Conservation (phyloP, 768 basidiomycete species). For the Mycena amicta region DNA sequence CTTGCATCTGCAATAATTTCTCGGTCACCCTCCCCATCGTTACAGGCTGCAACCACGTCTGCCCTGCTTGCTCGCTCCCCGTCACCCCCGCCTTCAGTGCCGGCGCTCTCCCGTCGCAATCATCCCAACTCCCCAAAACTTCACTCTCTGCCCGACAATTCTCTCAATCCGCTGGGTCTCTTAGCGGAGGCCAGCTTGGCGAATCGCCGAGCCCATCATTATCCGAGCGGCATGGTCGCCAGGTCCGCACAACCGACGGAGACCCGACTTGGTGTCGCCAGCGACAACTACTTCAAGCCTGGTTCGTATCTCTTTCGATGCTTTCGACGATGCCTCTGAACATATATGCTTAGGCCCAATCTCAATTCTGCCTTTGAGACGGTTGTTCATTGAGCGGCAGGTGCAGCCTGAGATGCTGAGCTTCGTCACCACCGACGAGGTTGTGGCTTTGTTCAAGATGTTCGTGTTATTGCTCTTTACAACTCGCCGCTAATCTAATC, state of each 20-base stretch:
- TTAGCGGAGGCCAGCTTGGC: constrained; percentile 88
- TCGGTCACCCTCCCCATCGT: constrained; percentile 71
- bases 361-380: constrained; percentile 81
- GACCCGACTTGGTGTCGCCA: constrained; percentile 75
- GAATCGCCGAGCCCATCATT: constrained; percentile 62
- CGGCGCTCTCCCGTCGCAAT: constrained; percentile 31
- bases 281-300: constrained; percentile 90
- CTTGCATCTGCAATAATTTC: constrained; percentile 81
- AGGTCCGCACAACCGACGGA: constrained; percentile 39
- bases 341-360: constrained; percentile 65
- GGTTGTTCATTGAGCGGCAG: constrained; percentile 85
- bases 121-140: constrained; percentile 77
- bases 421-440: constrained; percentile 86
- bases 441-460: constrained; percentile 90
- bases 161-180: constrained; percentile 89
- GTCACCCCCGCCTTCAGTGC: constrained; percentile 43
- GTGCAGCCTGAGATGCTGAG: constrained; percentile 92
- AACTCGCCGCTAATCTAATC: constrained; percentile 15
- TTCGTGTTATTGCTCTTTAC: constrained; percentile 40
- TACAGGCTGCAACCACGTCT: constrained; percentile 56
- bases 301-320: constrained; percentile 46
- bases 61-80: constrained; percentile 57
- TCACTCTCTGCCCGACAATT: constrained; percentile 89
- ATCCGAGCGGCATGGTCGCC: constrained; percentile 42
- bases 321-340: constrained; percentile 8